phyloP scores from a whole-genome alignment of 495 filamentous ascomycete species.

The Penicillium paxilli region DNA sequence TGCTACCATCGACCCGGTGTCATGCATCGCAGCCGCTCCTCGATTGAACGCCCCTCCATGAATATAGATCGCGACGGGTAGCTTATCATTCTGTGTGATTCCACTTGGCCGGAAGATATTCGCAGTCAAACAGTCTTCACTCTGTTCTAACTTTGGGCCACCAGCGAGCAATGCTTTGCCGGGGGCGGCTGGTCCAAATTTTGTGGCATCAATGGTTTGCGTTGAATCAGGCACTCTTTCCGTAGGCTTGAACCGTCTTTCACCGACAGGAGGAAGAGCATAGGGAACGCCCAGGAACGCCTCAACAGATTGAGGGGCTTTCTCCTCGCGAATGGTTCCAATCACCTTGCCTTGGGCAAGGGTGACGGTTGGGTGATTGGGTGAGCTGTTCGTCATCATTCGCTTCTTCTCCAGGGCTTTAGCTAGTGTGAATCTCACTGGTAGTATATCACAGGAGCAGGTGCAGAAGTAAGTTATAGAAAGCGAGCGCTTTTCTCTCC shows the following conservation, averaged over 20 bases:
- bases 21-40: constrained; percentile 35
- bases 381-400: constrained; percentile 3
- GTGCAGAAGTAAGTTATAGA: not conserved
- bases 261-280: constrained; percentile 52
- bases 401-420: not conserved
- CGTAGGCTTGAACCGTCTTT: constrained; percentile 57
- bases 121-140: constrained; percentile 55
- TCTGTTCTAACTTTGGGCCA: constrained; percentile 34
- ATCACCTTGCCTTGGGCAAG: constrained; percentile 57
- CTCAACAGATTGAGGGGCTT: constrained; percentile 49
- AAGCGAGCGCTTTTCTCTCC: constrained; percentile 7
- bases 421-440: too few relatives aligned
- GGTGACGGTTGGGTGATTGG: constrained; percentile 32
- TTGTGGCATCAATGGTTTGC: constrained; percentile 41
- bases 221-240: constrained; percentile 30
- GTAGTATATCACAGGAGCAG: not conserved
- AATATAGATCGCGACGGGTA: constrained; percentile 60
- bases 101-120: constrained; percentile 52
- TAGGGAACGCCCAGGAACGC: constrained; percentile 64
- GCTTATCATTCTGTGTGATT: constrained; percentile 21
- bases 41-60: constrained; percentile 42
- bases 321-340: constrained; percentile 43
- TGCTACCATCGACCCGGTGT: constrained; percentile 52
- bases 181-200: constrained; percentile 31
- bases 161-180: constrained; percentile 24